Evolutionary conservation across 441 rosid genomes (phyloP), one percentile per base, ranked within the genome.

Genomic region (Pelargonium cotyledonis): DNA sequence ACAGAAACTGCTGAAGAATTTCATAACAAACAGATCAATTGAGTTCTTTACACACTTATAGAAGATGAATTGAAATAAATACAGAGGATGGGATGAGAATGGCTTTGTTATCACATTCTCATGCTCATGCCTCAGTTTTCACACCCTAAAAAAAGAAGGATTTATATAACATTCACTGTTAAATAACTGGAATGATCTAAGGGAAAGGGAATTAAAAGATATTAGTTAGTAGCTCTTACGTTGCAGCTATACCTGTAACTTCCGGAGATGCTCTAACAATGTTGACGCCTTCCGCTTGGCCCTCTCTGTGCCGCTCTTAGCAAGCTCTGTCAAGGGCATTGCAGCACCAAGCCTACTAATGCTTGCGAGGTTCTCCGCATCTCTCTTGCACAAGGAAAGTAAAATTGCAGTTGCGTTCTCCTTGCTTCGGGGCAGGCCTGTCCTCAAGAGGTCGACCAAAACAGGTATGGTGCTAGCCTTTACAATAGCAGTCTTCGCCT

Each of bases 321-420:
- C 65, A 12, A 92, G 83, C 79, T 90, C 95, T n/a, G 81, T 87
- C 77, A 92, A 78, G 2, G 96, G 96, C 51, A 87, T 72, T 19
- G 81, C 79, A 4, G 89, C 93, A 8, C 93, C 93, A 0, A 92
- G 92, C 85, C 88, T 83, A 69, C 90, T 85, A 51, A 90, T 63
- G 31, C 78, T 68, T 0, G 63, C 82, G 12, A 92, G 87, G 67
- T 81, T 92, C 69, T 83, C 93, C 11, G 79, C n/a, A 61, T 92
- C 93, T 76, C 95, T 86, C 85, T 90, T 90, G 82, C 96, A 88
- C 78, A 92, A 68, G 21, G 90, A 82, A 49, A 88, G 89, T 76
- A 92, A 71, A 68, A 90, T 88, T 44, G 93, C 86, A 16, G 86
- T 84, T 1, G 95, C 91, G 65, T 92, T 88, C 79, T 92, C 98